A percentile compares a stretch with the other conserved stretches of the same genome.
phyloP scores from a whole-genome alignment of 2,329 filamentous ascomycete genomes.

The Scorias spongiosa region DNA sequence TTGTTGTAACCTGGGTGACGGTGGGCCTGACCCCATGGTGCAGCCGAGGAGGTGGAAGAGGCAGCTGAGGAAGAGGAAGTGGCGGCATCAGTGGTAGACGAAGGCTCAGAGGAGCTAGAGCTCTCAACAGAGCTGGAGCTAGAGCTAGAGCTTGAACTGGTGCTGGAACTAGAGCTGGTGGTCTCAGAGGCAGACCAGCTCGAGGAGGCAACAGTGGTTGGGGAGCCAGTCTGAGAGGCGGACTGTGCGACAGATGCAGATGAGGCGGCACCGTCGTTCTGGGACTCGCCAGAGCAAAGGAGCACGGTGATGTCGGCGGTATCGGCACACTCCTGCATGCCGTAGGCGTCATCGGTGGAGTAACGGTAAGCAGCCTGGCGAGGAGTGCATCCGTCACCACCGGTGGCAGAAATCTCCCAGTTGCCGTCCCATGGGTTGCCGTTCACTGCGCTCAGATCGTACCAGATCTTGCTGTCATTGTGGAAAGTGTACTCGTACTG shows the following conservation, averaged over 20 bases:
- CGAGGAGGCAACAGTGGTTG: not conserved
- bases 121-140: slow-evolving; percentile 2
- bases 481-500: slow-evolving; percentile 26
- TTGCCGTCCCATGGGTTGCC: slow-evolving; percentile 23
- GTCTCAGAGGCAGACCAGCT: not conserved
- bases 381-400: slow-evolving; percentile 11
- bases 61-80: slow-evolving; percentile 1
- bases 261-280: slow-evolving; percentile 5
- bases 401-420: slow-evolving; percentile 20
- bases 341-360: slow-evolving; percentile 24
- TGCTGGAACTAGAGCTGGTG: not conserved
- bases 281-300: slow-evolving; percentile 19
- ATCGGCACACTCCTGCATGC: slow-evolving; percentile 22
- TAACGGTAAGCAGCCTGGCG: slow-evolving; percentile 23
- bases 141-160: slow-evolving; percentile 4
- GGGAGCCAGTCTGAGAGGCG: not conserved
- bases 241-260: slow-evolving; percentile 1
- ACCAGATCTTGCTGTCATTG: slow-evolving; percentile 23
- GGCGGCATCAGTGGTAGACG: slow-evolving; percentile 4
- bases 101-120: slow-evolving; percentile 1
- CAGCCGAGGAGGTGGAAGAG: not conserved
- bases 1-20: slow-evolving; percentile 5
- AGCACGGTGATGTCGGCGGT: slow-evolving; percentile 21
- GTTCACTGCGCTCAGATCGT: slow-evolving; percentile 23
- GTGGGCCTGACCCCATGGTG: not conserved